phyloP scores from a whole-genome alignment of 2,329 filamentous ascomycete genomes.

The Pseudomassariella vexata region DNA sequence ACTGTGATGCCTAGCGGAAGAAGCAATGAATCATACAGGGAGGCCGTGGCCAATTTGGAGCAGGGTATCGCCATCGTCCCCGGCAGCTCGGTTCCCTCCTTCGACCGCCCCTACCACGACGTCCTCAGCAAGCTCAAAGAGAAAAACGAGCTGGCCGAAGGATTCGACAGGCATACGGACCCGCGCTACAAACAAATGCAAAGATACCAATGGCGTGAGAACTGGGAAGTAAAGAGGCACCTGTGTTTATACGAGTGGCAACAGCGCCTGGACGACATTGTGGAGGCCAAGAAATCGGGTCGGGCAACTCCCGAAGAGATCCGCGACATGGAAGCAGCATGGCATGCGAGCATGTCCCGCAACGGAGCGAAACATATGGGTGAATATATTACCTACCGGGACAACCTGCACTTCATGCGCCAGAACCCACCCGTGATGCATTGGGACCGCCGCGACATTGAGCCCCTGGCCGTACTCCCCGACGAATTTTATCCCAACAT shows the following conservation, averaged over 20 bases:
- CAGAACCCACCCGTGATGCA: conserved; percentile 46
- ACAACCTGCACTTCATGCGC: conserved; percentile 48
- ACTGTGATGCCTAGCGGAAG: conserved; percentile 39
- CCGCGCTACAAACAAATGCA: conserved; percentile 12
- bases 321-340: conserved; percentile 18
- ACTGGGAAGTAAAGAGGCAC: conserved; percentile 12
- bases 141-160: conserved; percentile 14
- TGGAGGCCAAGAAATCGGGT: conserved; percentile 8
- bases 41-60: conserved; percentile 35
- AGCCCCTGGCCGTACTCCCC: conserved; percentile 55
- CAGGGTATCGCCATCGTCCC: conserved; percentile 14
- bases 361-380: too few species aligned
- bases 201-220: conserved; percentile 13
- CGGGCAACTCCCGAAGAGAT: conserved; percentile 18
- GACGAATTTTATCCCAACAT: conserved; percentile 64
- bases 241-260: conserved; percentile 4
- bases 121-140: conserved; percentile 21
- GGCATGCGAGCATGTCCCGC: too few species aligned
- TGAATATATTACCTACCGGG: conserved; percentile 36
- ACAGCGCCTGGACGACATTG: conserved; percentile 7
- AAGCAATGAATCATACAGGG: conserved; percentile 26
- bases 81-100: conserved; percentile 2
- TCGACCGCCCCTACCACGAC: conserved; percentile 18
- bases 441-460: conserved; percentile 67
- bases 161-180: too few species aligned